Conservation (phyloP, 164 flowering plant species). For the Aristolochia californica region DNA sequence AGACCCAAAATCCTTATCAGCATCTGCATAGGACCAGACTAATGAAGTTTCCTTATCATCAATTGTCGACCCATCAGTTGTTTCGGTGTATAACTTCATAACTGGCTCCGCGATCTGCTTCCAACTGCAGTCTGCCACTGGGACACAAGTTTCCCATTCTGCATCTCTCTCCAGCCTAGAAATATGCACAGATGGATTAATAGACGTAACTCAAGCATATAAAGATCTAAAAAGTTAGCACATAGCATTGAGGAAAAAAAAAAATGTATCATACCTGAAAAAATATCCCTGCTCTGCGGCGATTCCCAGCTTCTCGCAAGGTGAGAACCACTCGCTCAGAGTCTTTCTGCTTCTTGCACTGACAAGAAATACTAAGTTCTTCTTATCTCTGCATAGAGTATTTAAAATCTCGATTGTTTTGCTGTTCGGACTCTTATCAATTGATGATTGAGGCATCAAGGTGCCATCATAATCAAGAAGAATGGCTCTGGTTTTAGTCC, state of each 20-base stretch:
- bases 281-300: conserved; percentile 81
- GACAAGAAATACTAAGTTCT: conserved; percentile 57
- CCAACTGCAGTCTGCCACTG: conserved; percentile 45
- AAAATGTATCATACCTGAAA: conserved; percentile 26
- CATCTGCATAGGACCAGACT: conserved; percentile 61
- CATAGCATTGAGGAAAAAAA: too few species aligned
- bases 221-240: too few species aligned
- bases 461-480: conserved; percentile 84
- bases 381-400: conserved; percentile 43
- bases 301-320: conserved; percentile 53
- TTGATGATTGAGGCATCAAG: conserved; percentile 52
- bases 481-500: conserved; percentile 49
- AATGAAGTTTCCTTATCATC: conserved; percentile 58
- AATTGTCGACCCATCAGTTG: conserved; percentile 72
- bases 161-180: conserved; percentile 28
- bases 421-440: conserved; percentile 50
- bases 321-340: conserved; percentile 54
- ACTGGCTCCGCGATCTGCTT: conserved; percentile 69
- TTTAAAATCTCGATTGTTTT: conserved; percentile 42
- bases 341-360: conserved; percentile 44
- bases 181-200: neutral
- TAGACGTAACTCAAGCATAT: too few species aligned
- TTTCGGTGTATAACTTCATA: conserved; percentile 59
- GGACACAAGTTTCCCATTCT: conserved; percentile 60
- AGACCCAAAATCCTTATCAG: conserved; percentile 75